Percentiles rank a stretch among this genome's conserved stretches.
Evolutionary conservation across 768 basidiomycete genomes (phyloP).

Genomic region (Rhodotorula sphaerocarpa): DNA sequence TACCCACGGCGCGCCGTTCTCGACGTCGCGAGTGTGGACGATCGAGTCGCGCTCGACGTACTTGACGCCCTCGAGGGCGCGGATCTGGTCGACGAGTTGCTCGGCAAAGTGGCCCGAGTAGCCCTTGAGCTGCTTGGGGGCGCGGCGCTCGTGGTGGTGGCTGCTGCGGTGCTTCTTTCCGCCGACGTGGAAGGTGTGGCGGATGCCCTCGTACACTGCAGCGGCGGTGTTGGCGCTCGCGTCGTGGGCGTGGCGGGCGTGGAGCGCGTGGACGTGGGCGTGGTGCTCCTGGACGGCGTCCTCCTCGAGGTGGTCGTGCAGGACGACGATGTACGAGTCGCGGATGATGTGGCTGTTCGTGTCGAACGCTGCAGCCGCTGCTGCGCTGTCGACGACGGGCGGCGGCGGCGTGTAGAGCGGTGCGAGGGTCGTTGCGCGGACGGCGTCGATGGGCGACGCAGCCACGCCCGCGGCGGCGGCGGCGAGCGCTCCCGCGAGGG

Average conservation of each 20-base stretch:
- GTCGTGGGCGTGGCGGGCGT: slow-evolving; percentile 51
- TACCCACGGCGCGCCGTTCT: slow-evolving; percentile 73
- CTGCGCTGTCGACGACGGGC: slow-evolving; percentile 3
- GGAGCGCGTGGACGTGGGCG: slow-evolving; percentile 66
- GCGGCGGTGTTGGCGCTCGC: not conserved
- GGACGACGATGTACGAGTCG: slow-evolving; percentile 89
- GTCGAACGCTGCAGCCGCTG: not conserved
- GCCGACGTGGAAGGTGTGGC: slow-evolving; percentile 36
- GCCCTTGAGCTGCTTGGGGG: slow-evolving; percentile 27
- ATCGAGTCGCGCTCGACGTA: slow-evolving; percentile 91
- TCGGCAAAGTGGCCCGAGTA: slow-evolving; percentile 42
- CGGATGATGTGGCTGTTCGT: slow-evolving; percentile 49
- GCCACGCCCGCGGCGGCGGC: no score
- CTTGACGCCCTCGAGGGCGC: slow-evolving; percentile 77
- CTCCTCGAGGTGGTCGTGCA: slow-evolving; percentile 61
- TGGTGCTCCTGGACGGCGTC: slow-evolving; percentile 52
- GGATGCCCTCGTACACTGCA: slow-evolving; percentile 45
- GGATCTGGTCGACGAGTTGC: slow-evolving; percentile 62
- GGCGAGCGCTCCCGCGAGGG: no score
- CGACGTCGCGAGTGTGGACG: slow-evolving; percentile 61
- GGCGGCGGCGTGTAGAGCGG: slow-evolving; percentile 37
- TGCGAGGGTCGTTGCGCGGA: slow-evolving; percentile 32
- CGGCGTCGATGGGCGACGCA: not conserved
- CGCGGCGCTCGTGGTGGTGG: slow-evolving; percentile 5
- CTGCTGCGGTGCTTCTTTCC: slow-evolving; percentile 23